A percentile compares a stretch with the other conserved stretches of the same genome.
These are phyloP conservation scores for Calonectria leucothoes DNA, from an alignment of 2,329 filamentous ascomycete genomes.

Conservation along the genomic window DNA sequence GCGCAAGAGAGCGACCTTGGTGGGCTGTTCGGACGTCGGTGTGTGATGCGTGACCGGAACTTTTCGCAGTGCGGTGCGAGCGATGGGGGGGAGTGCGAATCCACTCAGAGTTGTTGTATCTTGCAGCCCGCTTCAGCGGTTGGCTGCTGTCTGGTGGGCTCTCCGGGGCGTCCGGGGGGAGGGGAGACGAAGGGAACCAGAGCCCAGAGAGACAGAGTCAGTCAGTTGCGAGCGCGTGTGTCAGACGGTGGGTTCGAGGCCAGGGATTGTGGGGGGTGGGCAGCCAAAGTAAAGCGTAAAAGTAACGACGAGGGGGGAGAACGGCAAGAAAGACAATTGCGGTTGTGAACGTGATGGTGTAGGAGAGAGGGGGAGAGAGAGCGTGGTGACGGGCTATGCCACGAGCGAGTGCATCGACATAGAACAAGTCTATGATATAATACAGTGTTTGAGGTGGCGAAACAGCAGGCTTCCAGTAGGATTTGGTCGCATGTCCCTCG, in stretches of 20 bases:
- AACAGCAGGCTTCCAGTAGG: background rate
- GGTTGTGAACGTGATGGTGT: background rate
- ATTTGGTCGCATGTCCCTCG: background rate
- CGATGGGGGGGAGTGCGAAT: background rate
- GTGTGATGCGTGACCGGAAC: background rate
- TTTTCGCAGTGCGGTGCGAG: background rate
- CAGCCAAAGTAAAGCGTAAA: background rate
- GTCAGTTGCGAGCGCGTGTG: slow-evolving; percentile 3
- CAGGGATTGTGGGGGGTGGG: background rate
- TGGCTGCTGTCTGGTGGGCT: background rate
- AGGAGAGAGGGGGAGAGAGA: background rate
- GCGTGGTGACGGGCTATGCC: background rate
- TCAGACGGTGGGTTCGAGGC: slow-evolving; percentile 18
- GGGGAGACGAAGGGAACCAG: background rate
- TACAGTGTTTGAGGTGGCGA: background rate
- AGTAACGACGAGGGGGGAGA: background rate
- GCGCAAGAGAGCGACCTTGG: background rate
- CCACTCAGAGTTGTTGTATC: slow-evolving; percentile 1
- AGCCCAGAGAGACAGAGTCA: background rate
- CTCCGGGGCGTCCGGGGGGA: slow-evolving; percentile 14
- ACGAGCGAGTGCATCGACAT: no score
- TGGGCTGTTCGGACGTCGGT: background rate
- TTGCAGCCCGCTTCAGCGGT: background rate
- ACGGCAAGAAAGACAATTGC: background rate
- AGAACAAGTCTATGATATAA: background rate